phyloP scores from a whole-genome alignment of 2,329 filamentous ascomycete species.

The Aspergillus arachidicola region DNA sequence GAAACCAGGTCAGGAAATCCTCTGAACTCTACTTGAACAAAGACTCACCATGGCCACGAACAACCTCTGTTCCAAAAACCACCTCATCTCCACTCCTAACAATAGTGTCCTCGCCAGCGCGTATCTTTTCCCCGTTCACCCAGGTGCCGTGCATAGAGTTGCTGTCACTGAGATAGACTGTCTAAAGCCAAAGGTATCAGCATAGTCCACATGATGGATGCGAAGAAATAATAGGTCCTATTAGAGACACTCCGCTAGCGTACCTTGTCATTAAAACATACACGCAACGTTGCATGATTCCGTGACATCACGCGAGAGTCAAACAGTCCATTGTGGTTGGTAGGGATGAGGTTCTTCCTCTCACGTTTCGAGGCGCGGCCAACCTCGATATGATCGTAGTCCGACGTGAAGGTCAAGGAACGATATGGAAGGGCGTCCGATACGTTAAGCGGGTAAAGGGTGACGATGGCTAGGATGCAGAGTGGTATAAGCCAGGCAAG shows the following conservation, averaged over 20 bases:
- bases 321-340: constrained; percentile 46
- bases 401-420: constrained; percentile 33
- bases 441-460: constrained; percentile 32
- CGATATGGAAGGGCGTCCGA: constrained; percentile 32
- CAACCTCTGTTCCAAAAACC: constrained; percentile 54
- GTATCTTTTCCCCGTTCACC: constrained; percentile 52
- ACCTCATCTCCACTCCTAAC: constrained; percentile 42
- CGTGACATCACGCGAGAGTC: constrained; percentile 52
- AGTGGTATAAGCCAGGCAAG: constrained; percentile 11
- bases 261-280: constrained; percentile 32
- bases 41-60: constrained; percentile 48
- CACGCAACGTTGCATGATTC: constrained; percentile 44
- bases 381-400: constrained; percentile 34
- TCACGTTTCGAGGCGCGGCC: constrained; percentile 47
- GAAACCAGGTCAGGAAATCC: neutral
- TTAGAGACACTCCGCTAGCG: neutral
- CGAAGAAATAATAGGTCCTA: neutral
- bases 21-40: neutral
- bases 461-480: constrained; percentile 34
- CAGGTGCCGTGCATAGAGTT: constrained; percentile 66
- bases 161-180: constrained; percentile 56
- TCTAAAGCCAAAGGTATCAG: constrained; percentile 22
- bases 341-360: constrained; percentile 38
- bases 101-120: constrained; percentile 38
- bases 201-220: neutral